Base-by-base conservation (phyloP, 2,329 filamentous ascomycete genomes). In the Dendrostoma leiphaemia region DNA sequence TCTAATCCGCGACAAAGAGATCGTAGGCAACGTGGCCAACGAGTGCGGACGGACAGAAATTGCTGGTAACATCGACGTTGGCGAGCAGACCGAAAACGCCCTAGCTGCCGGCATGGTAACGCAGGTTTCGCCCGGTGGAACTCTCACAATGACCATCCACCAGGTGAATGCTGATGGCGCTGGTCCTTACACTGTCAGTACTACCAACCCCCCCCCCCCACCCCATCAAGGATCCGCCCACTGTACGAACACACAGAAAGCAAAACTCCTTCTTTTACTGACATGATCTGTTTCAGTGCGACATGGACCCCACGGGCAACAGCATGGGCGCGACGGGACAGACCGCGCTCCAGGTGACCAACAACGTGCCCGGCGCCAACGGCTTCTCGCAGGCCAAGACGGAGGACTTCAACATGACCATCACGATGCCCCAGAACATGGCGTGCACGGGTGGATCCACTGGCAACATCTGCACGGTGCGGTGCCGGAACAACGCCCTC, bases 41-140 rank as follows among this genome's bases (percentile, higher is more conserved):
- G 74, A 80, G 54, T 88, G 85, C 63, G 85, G 85, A 41, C 77
- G 84, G 57, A 88, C 83, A 21, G 74, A 85, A 63, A 65, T 81
- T 38, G 63, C 71, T 56, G 83, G 83, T 29, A 80, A 77, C 69
- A 85, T 86, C 62, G 79, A 85, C 53, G 73, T 85, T 53, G 76
- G 76, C 28, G 74, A 79, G 65, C 75, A 75, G 60, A 79, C 76
- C 0, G 76, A 80, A 65, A 75, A 77, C 51, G 75, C 75, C 9
- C 59, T 81, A 3, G 66, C 73, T 8, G 74, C 72, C n/a, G 59
- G 61, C 1, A 61, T 68, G 4, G 74, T 82, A 3, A 81, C 78
- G 1, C 69, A 76, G 51, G 78, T 81, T 51, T 64, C 71, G 57
- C 60, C 68, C 4, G 78, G 78, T 24, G 69, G 70, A 21, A 59